Evolutionary conservation across 2,329 filamentous ascomycete species (phyloP).

Genomic region (Dothideomycetes sp.): DNA sequence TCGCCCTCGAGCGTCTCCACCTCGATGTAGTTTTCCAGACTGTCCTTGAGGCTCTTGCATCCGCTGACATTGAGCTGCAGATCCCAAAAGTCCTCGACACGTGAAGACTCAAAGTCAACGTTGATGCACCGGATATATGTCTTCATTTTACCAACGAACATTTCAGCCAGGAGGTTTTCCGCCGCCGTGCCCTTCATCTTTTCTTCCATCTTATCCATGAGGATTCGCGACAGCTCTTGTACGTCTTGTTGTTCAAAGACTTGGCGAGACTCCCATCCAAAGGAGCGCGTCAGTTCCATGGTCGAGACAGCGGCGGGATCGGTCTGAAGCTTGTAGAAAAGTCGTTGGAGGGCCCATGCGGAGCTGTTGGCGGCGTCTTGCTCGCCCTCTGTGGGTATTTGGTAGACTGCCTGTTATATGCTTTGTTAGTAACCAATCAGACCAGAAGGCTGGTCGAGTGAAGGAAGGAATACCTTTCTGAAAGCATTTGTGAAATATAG

Average conservation of each 20-base stretch:
- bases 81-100: conserved; percentile 97
- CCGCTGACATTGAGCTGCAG: conserved; percentile 94
- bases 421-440: conserved; percentile 1
- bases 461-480: conserved; percentile 54
- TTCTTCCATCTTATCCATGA: conserved; percentile 95
- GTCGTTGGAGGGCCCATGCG: conserved; percentile 81
- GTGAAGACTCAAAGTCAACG: conserved; percentile 91
- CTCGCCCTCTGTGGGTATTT: conserved; percentile 86
- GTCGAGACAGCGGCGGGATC: conserved; percentile 75
- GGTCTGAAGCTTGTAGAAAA: conserved; percentile 93
- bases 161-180: conserved; percentile 75
- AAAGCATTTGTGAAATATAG: conserved; percentile 63
- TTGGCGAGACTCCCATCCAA: conserved; percentile 95
- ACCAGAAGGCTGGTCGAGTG: neutral
- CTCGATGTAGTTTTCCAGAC: conserved; percentile 91
- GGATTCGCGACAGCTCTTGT: conserved; percentile 86
- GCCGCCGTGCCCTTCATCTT: conserved; percentile 96
- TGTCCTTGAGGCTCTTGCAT: conserved; percentile 85
- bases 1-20: conserved; percentile 96
- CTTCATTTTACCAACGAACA: conserved; percentile 97
- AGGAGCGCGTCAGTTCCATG: conserved; percentile 87
- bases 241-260: conserved; percentile 99
- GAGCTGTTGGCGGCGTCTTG: conserved; percentile 67
- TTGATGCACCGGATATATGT: conserved; percentile 99
- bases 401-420: conserved; percentile 66